phyloP scores from a whole-genome alignment of 2,329 filamentous ascomycete genomes.

The Epichloe sylvatica region DNA sequence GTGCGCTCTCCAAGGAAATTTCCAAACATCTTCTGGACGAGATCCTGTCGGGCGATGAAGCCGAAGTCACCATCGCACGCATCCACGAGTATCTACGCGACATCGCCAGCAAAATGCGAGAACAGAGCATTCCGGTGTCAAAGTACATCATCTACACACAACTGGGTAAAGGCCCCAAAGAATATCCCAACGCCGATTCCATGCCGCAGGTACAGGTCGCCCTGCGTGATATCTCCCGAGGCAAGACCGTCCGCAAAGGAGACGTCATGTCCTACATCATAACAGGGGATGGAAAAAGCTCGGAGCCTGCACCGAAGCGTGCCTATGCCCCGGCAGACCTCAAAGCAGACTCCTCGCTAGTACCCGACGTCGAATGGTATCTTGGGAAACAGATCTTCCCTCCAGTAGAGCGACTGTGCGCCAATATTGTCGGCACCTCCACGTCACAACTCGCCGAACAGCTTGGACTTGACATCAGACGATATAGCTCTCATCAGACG shows the following conservation, averaged over 20 bases:
- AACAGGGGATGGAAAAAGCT: slow-evolving; percentile 55
- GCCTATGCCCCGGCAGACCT: slow-evolving; percentile 76
- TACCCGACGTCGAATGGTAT: slow-evolving; percentile 94
- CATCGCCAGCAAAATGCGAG: slow-evolving; percentile 74
- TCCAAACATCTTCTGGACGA: slow-evolving; percentile 84
- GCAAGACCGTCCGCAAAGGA: slow-evolving; percentile 79
- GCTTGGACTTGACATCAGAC: slow-evolving; percentile 76
- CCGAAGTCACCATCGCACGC: slow-evolving; percentile 72
- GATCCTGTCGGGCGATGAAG: slow-evolving; percentile 84
- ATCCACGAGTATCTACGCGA: slow-evolving; percentile 89
- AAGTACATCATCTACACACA: slow-evolving; percentile 99
- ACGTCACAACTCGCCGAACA: slow-evolving; percentile 82
- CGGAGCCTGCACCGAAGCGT: slow-evolving; percentile 67
- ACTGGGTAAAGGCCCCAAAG: slow-evolving; percentile 82
- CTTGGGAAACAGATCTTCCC: slow-evolving; percentile 97
- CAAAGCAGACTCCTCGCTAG: slow-evolving; percentile 59
- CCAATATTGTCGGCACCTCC: slow-evolving; percentile 87
- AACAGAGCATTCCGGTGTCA: slow-evolving; percentile 55
- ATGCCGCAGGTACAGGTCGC: slow-evolving; percentile 98
- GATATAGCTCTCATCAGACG: slow-evolving; percentile 48
- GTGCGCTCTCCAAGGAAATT: slow-evolving; percentile 85
- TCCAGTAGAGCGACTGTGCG: slow-evolving; percentile 91
- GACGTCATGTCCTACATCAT: slow-evolving; percentile 96
- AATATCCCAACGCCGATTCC: slow-evolving; percentile 84
- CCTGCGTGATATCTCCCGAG: slow-evolving; percentile 70